Base-by-base conservation (phyloP, 768 basidiomycete species). In the Naganishia onofrii region DNA sequence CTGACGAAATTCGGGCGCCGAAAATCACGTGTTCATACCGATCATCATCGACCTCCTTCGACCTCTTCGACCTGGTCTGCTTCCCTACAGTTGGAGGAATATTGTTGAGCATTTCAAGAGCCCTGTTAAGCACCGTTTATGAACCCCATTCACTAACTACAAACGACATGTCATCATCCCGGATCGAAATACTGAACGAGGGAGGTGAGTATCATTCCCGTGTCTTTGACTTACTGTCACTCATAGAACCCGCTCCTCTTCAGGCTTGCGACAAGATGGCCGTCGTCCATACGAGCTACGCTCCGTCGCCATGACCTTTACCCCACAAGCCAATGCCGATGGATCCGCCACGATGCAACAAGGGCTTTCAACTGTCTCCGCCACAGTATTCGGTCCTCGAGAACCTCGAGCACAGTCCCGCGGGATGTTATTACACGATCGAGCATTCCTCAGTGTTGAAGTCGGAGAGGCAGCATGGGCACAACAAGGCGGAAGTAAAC, bases 261-360 rank as follows among this genome's bases (percentile, higher is more conserved):
- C 10, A 80, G 79, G 79, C 29, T 91, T 90, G 76, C 90, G 95
- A 71, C 92, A 92, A 31, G 95, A 98, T 80, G 92, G 91, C 54
- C 86, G 95, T 55, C 85, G 89, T n/a, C 93, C 94, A 70, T 91
- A 89, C 81, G 95, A 97, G 79, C 84, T 98, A 36, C 88, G 95
- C 63, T 87, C 88, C 71, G 85, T 94, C 71, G 83, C 84, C 57
- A 90, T 96, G 80, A 87, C 90, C 77, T 87, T 96, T 57, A 84
- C 88, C 4, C 85, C 88, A 52, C 81, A 81, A n/a, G 74, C 82
- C 0, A 87, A 88, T 48, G 90, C 93, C 46, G 93, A 98, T 74
- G 95, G 95, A 38, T 89, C 89, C 28, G 90, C 92, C 0, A 84
- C 85, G 13, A 86, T 95, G 73, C 85, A 88, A 3, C 94, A 97